Percentiles rank a stretch among this genome's conserved stretches.
These are phyloP conservation scores for Auriculariales sp. DNA, from an alignment of 768 basidiomycete species.

Conservation along the genomic window DNA sequence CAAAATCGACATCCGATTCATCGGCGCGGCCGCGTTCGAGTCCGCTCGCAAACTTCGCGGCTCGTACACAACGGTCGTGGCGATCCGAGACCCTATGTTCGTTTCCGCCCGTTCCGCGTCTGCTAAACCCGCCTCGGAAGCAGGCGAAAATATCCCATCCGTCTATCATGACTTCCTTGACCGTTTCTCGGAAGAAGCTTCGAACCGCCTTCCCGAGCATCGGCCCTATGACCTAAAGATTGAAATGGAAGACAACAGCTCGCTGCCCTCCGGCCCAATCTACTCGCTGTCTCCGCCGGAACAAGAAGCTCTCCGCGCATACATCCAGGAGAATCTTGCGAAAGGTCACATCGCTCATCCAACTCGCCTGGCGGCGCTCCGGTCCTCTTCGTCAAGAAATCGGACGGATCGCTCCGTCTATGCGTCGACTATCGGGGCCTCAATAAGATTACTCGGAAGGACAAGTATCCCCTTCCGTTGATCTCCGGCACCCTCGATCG, in stretches of 20 bases:
- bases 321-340: constrained; percentile 20
- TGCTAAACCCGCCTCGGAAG: neutral
- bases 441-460: constrained; percentile 21
- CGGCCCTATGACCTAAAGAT: constrained; percentile 22
- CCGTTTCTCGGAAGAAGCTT: constrained; percentile 1
- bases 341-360: constrained; percentile 22
- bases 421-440: constrained; percentile 17
- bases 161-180: constrained; percentile 2
- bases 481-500: constrained; percentile 23
- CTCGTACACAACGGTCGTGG: neutral
- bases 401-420: constrained; percentile 18
- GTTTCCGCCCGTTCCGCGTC: neutral
- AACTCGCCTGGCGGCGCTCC: constrained; percentile 14
- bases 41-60: neutral
- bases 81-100: neutral
- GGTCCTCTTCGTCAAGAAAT: constrained; percentile 17
- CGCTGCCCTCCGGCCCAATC: constrained; percentile 16
- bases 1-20: neutral
- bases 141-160: neutral
- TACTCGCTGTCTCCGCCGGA: constrained; percentile 21
- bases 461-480: constrained; percentile 19
- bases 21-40: neutral
- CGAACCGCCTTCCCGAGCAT: constrained; percentile 18
- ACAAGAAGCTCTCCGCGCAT: constrained; percentile 19
- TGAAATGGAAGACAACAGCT: constrained; percentile 17